Evolutionary conservation across 805 yeast species (phyloP).

Genomic region (Nakazawaea populi): DNA sequence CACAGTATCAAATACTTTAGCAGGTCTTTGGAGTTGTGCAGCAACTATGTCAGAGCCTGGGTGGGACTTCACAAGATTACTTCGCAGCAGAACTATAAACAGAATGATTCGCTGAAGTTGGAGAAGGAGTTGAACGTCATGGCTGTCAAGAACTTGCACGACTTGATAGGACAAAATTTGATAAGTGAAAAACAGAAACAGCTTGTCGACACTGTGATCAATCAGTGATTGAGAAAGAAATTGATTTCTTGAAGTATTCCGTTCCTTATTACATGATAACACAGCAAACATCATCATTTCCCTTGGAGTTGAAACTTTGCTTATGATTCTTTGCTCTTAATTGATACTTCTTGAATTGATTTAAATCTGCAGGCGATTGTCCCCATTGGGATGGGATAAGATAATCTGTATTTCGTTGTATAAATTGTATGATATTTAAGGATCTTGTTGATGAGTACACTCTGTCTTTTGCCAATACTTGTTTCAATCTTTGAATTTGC

Average conservation of each 20-base stretch:
- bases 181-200: constrained; percentile 27
- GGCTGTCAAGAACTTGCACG: constrained; percentile 29
- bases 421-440: constrained; percentile 35
- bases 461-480: constrained; percentile 47
- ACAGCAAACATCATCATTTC: constrained; percentile 20
- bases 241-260: too few relatives aligned
- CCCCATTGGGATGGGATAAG: constrained; percentile 42
- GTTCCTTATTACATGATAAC: constrained; percentile 18
- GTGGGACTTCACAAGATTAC: constrained; percentile 47
- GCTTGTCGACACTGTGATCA: constrained; percentile 27
- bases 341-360: constrained; percentile 27
- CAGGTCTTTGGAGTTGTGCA: constrained; percentile 74
- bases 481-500: constrained; percentile 46
- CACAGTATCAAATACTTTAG: constrained; percentile 45
- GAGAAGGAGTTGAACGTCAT: constrained; percentile 28
- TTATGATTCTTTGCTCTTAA: background rate
- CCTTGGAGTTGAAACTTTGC: background rate
- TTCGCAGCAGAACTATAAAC: constrained; percentile 15
- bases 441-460: constrained; percentile 63
- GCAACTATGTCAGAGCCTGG: constrained; percentile 69
- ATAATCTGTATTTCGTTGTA: constrained; percentile 39
- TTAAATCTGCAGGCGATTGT: constrained; percentile 25
- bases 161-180: constrained; percentile 24
- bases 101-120: constrained; percentile 15
- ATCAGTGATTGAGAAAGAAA: background rate